Evolutionary conservation across 2,329 filamentous ascomycete species (phyloP).

Genomic region (Dactylellina leptospora): DNA sequence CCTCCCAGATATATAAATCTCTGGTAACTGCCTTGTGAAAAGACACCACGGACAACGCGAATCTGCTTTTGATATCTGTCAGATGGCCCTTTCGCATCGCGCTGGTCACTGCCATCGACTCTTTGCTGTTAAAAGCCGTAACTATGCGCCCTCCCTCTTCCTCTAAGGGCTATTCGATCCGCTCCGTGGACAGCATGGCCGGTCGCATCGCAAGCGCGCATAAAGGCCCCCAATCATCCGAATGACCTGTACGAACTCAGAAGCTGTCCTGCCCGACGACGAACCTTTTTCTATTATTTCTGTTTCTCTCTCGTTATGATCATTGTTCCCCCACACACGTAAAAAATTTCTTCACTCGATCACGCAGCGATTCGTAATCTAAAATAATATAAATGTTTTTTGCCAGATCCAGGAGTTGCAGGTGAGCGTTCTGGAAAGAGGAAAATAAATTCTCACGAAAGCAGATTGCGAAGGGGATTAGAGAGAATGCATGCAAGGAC

Average conservation of each 20-base stretch:
- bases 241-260: slow-evolving; percentile 45
- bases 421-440: neutral
- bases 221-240: slow-evolving; percentile 25
- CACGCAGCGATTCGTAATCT: slow-evolving; percentile 31
- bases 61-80: slow-evolving; percentile 37
- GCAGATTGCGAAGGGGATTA: slow-evolving; percentile 11
- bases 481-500: slow-evolving; percentile 14
- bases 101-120: slow-evolving; percentile 1
- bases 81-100: slow-evolving; percentile 18
- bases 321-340: slow-evolving; percentile 32
- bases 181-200: slow-evolving; percentile 51
- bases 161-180: slow-evolving; percentile 50
- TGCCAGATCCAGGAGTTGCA: neutral
- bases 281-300: neutral
- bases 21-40: neutral
- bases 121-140: slow-evolving; percentile 26
- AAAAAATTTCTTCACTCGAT: neutral
- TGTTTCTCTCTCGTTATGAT: slow-evolving; percentile 14
- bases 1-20: neutral
- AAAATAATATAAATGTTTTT: neutral
- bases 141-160: slow-evolving; percentile 48
- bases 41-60: slow-evolving; percentile 9
- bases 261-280: slow-evolving; percentile 39
- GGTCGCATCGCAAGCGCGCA: slow-evolving; percentile 42
- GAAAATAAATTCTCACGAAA: slow-evolving; percentile 7